Evolutionary conservation across 495 filamentous ascomycete species (phyloP), one percentile per base, ranked within the genome.

Genomic region (Trichocladium uniseriatum): DNA sequence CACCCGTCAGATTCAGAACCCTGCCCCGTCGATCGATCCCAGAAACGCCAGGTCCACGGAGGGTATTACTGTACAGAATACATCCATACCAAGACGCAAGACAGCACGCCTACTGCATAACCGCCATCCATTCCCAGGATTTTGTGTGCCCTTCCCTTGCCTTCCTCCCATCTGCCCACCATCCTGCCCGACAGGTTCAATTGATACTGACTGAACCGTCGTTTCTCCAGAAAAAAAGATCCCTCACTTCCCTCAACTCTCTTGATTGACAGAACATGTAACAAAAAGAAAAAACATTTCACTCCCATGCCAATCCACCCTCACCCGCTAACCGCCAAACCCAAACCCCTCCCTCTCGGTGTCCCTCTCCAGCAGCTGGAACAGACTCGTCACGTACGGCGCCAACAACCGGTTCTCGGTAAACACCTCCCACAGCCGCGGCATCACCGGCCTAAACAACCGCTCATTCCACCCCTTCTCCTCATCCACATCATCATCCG

Each of bases 341-440:
- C 9, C 37, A 24, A 19, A 45, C 34, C 22, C 36, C 15, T 47
- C 37, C 40, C 27, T 48, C 43, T 44, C 44, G 20, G 31, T 35
- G 10, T 28, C 0, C 39, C 35, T 49, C 35, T 57, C 55, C 38
- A 67, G 36, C 29, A 67, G 22, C 56, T 62, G 52, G 3, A 64
- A 56, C 45, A 67, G 37, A 21, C 44, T 57, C 15, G 53, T 47
- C 22, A 65, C 41, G 22, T 65, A 53, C 38, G 61, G 54, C 45
- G 54, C 70, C 59, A 79, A 56, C 40, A 70, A 57, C 49, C 62
- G 65, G 43, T 79, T 79, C 60, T 78, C 73, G 6, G 69, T 70
- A 57, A 78, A 71, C 6, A 79, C 67, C 59, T 78, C 75, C 52
- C 64, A 74, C 27, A 79, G 55, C 21, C 69, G 60, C 16, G 60